Evolutionary conservation across 768 basidiomycete species (phyloP).

Genomic region (Cystofilobasidium ferigula): DNA sequence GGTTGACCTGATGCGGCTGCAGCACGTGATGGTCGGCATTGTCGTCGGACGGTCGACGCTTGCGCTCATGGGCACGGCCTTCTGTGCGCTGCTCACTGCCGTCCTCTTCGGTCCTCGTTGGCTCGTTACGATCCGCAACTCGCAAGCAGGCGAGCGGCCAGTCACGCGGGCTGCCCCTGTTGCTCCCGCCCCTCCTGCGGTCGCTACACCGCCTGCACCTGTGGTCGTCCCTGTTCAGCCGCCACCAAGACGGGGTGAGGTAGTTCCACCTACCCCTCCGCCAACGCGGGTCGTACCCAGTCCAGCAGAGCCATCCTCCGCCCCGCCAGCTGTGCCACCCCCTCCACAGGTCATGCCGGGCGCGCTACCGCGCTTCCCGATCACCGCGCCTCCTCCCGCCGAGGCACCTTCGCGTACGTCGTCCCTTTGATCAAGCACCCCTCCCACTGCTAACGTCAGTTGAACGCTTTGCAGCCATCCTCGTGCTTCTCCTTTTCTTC

Average conservation of each 20-base stretch:
- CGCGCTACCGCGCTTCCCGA: neutral
- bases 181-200: neutral
- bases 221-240: too few species aligned
- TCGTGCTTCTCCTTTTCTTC: constrained; percentile 2
- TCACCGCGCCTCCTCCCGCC: neutral
- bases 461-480: neutral
- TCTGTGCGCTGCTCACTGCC: constrained; percentile 1
- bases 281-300: neutral
- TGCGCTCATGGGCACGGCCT: constrained; percentile 15
- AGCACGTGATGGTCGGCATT: constrained; percentile 24
- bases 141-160: neutral
- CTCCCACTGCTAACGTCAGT: neutral
- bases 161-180: neutral
- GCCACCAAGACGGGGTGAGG: too few species aligned
- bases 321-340: neutral
- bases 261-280: too few species aligned
- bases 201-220: neutral
- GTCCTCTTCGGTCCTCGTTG: constrained; percentile 11
- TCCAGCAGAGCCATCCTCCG: neutral
- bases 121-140: neutral
- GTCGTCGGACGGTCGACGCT: constrained; percentile 6
- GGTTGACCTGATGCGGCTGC: neutral
- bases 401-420: neutral
- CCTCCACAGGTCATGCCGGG: constrained; percentile 14
- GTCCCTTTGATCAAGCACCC: neutral